Percentiles rank a stretch among this genome's conserved stretches.
phyloP scores from a whole-genome alignment of 2,329 filamentous ascomycete genomes.

The Ophiostoma populinum region DNA sequence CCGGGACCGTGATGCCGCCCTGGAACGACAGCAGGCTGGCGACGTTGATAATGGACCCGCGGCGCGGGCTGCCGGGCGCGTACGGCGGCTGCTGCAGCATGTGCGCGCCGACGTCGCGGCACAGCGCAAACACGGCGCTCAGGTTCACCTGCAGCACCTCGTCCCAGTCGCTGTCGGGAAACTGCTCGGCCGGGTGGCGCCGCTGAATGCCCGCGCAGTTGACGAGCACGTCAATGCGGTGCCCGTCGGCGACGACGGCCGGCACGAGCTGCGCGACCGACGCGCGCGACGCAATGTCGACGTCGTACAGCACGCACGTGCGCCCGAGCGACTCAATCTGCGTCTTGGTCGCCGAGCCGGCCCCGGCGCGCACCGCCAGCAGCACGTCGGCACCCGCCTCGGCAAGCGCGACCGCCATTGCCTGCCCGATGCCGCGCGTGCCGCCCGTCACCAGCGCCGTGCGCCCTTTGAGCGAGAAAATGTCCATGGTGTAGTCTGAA shows the following conservation, averaged over 20 bases:
- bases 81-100: slow-evolving; percentile 43
- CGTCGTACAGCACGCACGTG: slow-evolving; percentile 48
- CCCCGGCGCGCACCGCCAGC: slow-evolving; percentile 23
- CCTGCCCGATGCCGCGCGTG: slow-evolving; percentile 39
- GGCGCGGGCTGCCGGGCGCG: slow-evolving; percentile 29
- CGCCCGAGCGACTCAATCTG: slow-evolving; percentile 48
- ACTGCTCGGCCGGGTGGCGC: slow-evolving; percentile 56
- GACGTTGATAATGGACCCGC: slow-evolving; percentile 68
- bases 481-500: slow-evolving; percentile 12
- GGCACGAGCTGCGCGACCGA: slow-evolving; percentile 45
- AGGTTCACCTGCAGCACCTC: slow-evolving; percentile 78
- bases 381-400: slow-evolving; percentile 41
- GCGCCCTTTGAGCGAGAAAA: slow-evolving; percentile 39
- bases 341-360: slow-evolving; percentile 34
- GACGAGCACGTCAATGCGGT: slow-evolving; percentile 52
- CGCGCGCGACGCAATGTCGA: slow-evolving; percentile 45
- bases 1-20: slow-evolving; percentile 74
- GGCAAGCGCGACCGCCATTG: slow-evolving; percentile 38
- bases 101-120: slow-evolving; percentile 61
- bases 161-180: slow-evolving; percentile 63
- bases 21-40: slow-evolving; percentile 69
- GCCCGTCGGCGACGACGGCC: slow-evolving; percentile 27
- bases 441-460: slow-evolving; percentile 40
- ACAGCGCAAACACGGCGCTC: slow-evolving; percentile 60
- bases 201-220: slow-evolving; percentile 81